phyloP scores from a whole-genome alignment of 176 grass and related monocot genomes.

The Oryza nivara region DNA sequence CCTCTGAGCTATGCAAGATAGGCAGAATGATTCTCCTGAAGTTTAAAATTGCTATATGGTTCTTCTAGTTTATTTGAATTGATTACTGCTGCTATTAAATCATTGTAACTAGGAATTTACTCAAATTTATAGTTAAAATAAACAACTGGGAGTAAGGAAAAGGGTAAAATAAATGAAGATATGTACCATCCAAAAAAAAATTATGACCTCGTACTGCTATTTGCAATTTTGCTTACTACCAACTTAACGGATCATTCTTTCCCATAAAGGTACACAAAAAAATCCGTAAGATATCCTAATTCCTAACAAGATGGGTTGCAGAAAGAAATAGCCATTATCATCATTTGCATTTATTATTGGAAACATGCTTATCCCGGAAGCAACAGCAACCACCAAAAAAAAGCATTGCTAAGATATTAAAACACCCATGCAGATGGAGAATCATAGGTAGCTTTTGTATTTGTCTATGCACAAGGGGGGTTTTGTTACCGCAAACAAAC shows the following conservation, averaged over 20 bases:
- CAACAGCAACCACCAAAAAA: not conserved
- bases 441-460: not conserved
- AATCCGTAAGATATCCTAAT: not conserved
- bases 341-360: not conserved
- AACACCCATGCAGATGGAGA: not conserved
- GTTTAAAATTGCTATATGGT: not conserved
- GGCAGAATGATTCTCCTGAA: not conserved
- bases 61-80: not conserved
- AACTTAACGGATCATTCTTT: constrained; percentile 13
- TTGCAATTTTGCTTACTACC: not conserved
- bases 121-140: not conserved
- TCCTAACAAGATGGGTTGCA: not conserved
- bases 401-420: not conserved
- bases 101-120: not conserved
- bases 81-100: constrained; percentile 10
- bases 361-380: not conserved
- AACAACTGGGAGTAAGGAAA: not conserved
- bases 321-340: constrained; percentile 17
- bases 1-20: constrained; percentile 12
- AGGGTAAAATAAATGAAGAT: not conserved
- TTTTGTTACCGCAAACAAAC: constrained; percentile 77
- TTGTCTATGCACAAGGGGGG: constrained; percentile 24
- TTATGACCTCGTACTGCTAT: not conserved
- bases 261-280: not conserved
- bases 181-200: constrained; percentile 16